Conservation (phyloP, 441 rosid genomes). For the Gossypium laxum region DNA sequence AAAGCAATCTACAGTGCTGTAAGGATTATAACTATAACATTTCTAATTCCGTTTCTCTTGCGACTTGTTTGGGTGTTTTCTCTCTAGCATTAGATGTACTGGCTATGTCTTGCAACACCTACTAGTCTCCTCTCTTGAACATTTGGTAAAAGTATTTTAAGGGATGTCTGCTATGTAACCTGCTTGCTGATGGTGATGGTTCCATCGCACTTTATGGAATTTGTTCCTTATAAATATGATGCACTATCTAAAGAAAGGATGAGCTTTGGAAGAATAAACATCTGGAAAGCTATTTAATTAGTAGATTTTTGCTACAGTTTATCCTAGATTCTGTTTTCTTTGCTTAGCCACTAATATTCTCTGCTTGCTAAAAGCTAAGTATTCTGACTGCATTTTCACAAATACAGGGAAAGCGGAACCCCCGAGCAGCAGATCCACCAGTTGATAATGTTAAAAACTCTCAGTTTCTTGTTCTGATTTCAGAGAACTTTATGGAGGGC, state of each 20-base stretch:
- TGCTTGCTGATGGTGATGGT: slow-evolving; percentile 4
- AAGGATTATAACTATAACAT: slow-evolving; percentile 23
- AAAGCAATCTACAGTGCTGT: slow-evolving; percentile 73
- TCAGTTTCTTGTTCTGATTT: slow-evolving; percentile 70
- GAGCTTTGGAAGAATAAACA: not conserved
- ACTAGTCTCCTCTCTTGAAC: not conserved
- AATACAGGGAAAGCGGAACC: slow-evolving; percentile 66
- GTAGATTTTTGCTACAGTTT: not conserved
- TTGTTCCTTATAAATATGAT: not conserved
- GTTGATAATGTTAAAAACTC: slow-evolving; percentile 59
- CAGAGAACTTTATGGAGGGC: slow-evolving; percentile 88
- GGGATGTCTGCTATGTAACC: not conserved
- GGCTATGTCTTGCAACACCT: not conserved
- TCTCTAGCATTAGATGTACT: not conserved
- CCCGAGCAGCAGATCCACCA: slow-evolving; percentile 52
- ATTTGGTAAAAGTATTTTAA: not conserved
- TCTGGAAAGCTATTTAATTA: not conserved
- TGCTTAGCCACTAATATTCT: not conserved
- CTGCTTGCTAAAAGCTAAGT: not conserved
- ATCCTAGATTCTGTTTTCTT: not conserved
- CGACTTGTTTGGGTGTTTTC: not conserved
- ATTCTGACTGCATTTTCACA: slow-evolving; percentile 18
- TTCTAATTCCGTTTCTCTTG: slow-evolving; percentile 5
- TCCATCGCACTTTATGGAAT: not conserved
- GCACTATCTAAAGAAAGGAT: not conserved